These are phyloP conservation scores for Neurospora sp. DNA, from an alignment of 495 filamentous ascomycete species.

Conservation along the genomic window DNA sequence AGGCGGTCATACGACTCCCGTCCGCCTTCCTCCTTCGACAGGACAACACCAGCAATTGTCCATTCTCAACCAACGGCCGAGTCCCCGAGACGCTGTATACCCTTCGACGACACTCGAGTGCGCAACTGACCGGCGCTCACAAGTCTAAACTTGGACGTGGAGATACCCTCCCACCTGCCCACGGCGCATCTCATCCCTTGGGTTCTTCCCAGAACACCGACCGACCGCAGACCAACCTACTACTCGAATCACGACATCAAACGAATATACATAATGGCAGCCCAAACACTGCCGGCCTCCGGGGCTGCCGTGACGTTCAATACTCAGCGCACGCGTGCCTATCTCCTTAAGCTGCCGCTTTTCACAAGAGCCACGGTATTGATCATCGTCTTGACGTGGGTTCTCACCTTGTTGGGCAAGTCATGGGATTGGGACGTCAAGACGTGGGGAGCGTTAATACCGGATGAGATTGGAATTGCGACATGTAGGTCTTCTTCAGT, in stretches of 20 bases:
- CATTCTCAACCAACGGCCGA: not conserved
- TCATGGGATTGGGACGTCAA: slow-evolving; percentile 46
- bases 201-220: not conserved
- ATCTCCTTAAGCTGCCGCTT: slow-evolving; percentile 76
- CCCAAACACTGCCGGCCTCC: slow-evolving; percentile 1
- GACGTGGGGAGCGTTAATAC: slow-evolving; percentile 69
- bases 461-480: slow-evolving; percentile 57
- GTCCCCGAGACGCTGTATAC: not conserved
- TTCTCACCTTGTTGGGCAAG: slow-evolving; percentile 51
- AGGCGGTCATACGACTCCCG: not conserved
- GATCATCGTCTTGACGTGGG: slow-evolving; percentile 58
- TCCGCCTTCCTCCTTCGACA: not conserved
- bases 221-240: not conserved
- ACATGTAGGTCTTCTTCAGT: slow-evolving; percentile 53
- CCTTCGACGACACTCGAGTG: not conserved
- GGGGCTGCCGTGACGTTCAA: slow-evolving; percentile 19
- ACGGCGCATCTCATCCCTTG: not conserved
- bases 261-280: slow-evolving; percentile 9
- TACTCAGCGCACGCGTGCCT: slow-evolving; percentile 43
- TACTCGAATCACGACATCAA: not conserved
- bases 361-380: slow-evolving; percentile 68
- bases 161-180: not conserved
- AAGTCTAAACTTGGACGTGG: not conserved
- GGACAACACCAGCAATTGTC: not conserved
- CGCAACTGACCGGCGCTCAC: not conserved